These are phyloP conservation scores for Endogone sp. DNA, from an alignment of 192 early-diverging fungal genomes.

Conservation along the genomic window DNA sequence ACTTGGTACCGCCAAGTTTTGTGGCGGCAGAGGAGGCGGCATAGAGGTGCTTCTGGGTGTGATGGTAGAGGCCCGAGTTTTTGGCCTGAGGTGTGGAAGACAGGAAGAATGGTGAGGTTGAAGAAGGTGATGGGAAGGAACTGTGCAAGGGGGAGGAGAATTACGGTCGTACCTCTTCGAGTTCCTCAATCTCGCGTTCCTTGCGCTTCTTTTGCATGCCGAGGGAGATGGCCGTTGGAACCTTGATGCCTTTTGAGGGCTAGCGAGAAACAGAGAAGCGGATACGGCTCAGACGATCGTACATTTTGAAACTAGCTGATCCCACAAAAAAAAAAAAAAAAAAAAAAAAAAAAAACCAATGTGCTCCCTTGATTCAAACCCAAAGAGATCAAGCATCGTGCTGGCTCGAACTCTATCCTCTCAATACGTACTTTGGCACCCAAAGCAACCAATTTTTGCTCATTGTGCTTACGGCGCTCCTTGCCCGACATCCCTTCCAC, in stretches of 20 bases:
- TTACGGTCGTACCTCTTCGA: conserved; percentile 23
- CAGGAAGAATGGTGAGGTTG: not conserved
- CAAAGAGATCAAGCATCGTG: not conserved
- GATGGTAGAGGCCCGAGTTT: conserved; percentile 38
- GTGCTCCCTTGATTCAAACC: too few species aligned
- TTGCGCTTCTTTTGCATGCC: conserved; percentile 27
- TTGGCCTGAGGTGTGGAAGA: conserved; percentile 19
- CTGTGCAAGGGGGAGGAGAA: not conserved
- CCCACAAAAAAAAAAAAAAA: conserved; percentile 2
- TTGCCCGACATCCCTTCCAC: conserved; percentile 36
- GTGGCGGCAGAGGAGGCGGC: conserved; percentile 15
- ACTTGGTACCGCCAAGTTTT: not conserved
- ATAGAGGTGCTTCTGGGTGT: conserved; percentile 34
- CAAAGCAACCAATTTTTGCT: conserved; percentile 25
- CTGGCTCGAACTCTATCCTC: not conserved
- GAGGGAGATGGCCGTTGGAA: conserved; percentile 26
- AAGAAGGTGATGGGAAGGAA: too few species aligned
- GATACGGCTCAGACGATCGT: too few species aligned
- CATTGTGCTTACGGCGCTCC: conserved; percentile 32
- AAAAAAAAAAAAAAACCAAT: too few species aligned
- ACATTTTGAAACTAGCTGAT: too few species aligned
- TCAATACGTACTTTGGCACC: conserved; percentile 28
- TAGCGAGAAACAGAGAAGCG: too few species aligned
- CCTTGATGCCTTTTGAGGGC: conserved; percentile 13
- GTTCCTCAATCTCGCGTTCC: conserved; percentile 22